phyloP scores from a whole-genome alignment of 2,329 filamentous ascomycete species.

The Beauveria sp. region DNA sequence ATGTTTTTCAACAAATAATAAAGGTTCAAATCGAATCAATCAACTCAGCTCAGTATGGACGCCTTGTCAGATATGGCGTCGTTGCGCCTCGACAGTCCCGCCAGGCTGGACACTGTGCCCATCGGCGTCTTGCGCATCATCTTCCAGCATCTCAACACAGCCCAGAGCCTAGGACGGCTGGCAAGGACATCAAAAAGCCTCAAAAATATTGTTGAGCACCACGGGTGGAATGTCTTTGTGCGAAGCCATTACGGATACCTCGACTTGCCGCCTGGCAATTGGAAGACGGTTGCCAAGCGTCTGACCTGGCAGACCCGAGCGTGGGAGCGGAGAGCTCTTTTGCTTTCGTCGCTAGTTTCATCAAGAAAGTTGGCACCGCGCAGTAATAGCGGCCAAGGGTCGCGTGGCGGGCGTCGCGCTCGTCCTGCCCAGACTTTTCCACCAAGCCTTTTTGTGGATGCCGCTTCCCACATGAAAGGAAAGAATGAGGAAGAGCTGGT shows the following conservation, averaged over 20 bases:
- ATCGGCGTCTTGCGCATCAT: conserved; percentile 34
- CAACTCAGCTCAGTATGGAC: background rate
- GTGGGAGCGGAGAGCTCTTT: conserved; percentile 35
- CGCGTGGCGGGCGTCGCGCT: conserved; percentile 4
- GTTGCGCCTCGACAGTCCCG: background rate
- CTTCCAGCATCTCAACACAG: conserved; percentile 32
- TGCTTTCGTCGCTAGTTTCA: conserved; percentile 13
- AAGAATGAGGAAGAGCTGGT: conserved; percentile 28
- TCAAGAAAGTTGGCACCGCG: background rate
- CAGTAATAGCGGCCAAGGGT: background rate
- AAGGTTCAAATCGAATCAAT: background rate
- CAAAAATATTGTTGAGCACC: conserved; percentile 23
- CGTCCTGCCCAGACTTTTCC: conserved; percentile 11
- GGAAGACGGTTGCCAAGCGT: conserved; percentile 28
- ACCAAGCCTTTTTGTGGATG: conserved; percentile 5
- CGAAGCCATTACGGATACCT: conserved; percentile 29
- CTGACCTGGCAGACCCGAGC: conserved; percentile 35
- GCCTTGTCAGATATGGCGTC: background rate
- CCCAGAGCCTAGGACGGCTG: conserved; percentile 30
- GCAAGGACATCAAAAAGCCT: conserved; percentile 27
- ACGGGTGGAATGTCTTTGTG: conserved; percentile 37
- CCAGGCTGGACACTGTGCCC: conserved; percentile 27
- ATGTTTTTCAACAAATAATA: background rate
- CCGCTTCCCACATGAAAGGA: background rate
- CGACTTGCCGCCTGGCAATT: conserved; percentile 21